Evolutionary conservation across 208 protist genomes (phyloP).

Genomic region (Angomonas ambiguus): DNA sequence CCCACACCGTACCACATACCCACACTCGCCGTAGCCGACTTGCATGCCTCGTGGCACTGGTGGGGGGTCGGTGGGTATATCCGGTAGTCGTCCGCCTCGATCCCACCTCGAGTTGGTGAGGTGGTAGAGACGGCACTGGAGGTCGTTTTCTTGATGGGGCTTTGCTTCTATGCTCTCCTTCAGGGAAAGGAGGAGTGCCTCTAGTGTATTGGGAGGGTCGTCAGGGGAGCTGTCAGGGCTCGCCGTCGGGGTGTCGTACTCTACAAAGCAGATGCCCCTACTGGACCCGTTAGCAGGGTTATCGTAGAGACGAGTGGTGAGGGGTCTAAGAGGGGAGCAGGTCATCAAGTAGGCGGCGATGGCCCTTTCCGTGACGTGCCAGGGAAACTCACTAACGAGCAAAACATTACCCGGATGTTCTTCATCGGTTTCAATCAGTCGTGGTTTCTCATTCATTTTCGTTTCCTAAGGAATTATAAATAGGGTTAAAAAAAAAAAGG

Average conservation of each 20-base stretch:
- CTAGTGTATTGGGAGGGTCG: conserved; percentile 7
- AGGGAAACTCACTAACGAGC: conserved; percentile 68
- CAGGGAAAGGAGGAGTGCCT: conserved; percentile 12
- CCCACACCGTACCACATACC: conserved; percentile 64
- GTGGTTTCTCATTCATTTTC: conserved; percentile 8
- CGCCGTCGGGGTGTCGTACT: conserved; percentile 31
- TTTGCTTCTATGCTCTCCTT: conserved; percentile 39
- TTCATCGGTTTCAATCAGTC: conserved; percentile 19
- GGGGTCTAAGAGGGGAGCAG: conserved; percentile 30
- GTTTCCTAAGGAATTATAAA: not conserved
- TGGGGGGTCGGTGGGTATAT: conserved; percentile 65
- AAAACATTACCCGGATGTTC: conserved; percentile 45
- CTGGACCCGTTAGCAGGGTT: conserved; percentile 73
- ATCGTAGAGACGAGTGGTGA: conserved; percentile 72
- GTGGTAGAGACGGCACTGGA: conserved; percentile 41
- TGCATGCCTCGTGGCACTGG: conserved; percentile 21
- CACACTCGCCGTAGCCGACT: conserved; percentile 69
- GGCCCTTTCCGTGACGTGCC: conserved; percentile 57
- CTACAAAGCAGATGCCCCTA: conserved; percentile 73
- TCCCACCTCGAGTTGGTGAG: conserved; percentile 66
- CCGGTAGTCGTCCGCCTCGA: conserved; percentile 61
- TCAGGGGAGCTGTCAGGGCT: conserved; percentile 3
- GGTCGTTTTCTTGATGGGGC: conserved; percentile 32
- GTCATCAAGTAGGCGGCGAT: conserved; percentile 49
- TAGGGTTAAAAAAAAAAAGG: not conserved